Base-by-base conservation (phyloP, 148 eudicot species). In the Fagopyrum tataricum region DNA sequence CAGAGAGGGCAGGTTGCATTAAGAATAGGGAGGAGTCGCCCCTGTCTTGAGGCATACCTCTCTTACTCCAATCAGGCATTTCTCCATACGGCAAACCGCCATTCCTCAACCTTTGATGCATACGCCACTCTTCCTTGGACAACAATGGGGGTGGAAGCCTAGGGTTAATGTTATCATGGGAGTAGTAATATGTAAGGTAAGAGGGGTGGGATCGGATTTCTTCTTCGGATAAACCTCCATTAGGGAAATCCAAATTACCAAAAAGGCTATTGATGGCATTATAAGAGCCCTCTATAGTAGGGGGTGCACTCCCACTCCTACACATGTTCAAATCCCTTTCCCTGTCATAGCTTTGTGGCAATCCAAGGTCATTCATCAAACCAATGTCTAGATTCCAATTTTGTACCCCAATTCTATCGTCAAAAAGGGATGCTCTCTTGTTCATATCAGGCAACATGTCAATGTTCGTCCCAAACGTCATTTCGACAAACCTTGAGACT, bases 231-330 rank as follows among this genome's bases (percentile, higher is more conserved):
- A 89, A 55, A 39, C 47, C 20, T 4, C 78, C 77, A 67, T 70
- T 23, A 14, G 39, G 64, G 26, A 41, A 41, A 42, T 42, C 52
- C 17, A 46, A 42, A 44, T 11, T 20, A 6, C 31, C 3, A 53
- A 77, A 80, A 4, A 89, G 66, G 74, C 80, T 81, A 14, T 76
- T 85, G 15, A 78, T 82, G 2, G 90, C 84, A 44, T 72, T 80
- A 26, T 83, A 75, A 3, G 93, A 84, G 42, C 90, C 93, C 59
- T 89, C 82, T 3, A 86, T 78, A 9, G 90, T 85, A 1, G 90
- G 90, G 2, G 93, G 90, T 37, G 93, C 90, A 78, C 93, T 87
- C 24, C 93, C 93, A 79, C 93, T 89, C 67, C 93, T 68, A 31
- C 68, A 77, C 20, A 85, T 83, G 73, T 80, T 74, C 61, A 79